Evolutionary conservation across 306 rosid genomes (phyloP).

Genomic region (Casuarina cunninghamiana): DNA sequence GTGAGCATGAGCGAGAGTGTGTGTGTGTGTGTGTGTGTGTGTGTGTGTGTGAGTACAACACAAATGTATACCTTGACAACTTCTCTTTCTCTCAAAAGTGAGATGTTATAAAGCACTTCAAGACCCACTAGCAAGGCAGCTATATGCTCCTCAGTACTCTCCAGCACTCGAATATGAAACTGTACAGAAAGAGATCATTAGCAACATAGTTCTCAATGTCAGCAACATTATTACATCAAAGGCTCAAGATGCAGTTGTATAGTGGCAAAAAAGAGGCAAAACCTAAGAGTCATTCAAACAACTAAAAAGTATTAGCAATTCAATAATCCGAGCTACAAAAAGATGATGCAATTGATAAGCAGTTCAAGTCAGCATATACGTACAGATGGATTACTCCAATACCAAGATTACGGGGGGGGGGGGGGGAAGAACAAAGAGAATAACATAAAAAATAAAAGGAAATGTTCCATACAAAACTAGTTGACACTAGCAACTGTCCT

Average conservation of each 20-base stretch:
- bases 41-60: not conserved
- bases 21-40: not conserved
- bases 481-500: not conserved
- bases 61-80: slow-evolving; percentile 73
- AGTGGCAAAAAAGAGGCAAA: not conserved
- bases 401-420: not conserved
- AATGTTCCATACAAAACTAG: not conserved
- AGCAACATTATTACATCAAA: not conserved
- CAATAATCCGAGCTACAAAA: not conserved
- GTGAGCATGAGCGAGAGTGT: too few species aligned
- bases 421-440: too few species aligned
- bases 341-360: too few species aligned
- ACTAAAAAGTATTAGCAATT: not conserved
- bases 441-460: not conserved
- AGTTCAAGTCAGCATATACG: not conserved
- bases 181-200: slow-evolving; percentile 29
- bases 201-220: not conserved
- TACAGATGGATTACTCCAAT: not conserved
- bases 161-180: slow-evolving; percentile 84
- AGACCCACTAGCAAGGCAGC: slow-evolving; percentile 80
- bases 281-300: not conserved
- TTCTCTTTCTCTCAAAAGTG: slow-evolving; percentile 91
- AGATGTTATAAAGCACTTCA: slow-evolving; percentile 88
- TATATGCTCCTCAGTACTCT: slow-evolving; percentile 71
- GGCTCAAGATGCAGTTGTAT: not conserved